Conservation (phyloP, 305 asterid genomes). For the Rubia peregrina region DNA sequence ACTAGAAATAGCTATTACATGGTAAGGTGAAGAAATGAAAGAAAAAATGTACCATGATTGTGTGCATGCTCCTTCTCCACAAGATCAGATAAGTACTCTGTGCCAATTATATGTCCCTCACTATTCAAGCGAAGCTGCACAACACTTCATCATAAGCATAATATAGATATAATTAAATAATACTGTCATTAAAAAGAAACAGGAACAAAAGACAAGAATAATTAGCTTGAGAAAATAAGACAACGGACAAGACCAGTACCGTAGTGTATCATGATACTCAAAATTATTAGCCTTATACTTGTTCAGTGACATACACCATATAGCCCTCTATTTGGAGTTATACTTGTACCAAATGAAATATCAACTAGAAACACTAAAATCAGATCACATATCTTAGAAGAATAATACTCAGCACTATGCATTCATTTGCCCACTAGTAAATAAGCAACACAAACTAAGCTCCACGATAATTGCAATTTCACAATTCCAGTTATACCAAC, state of each 20-base stretch:
- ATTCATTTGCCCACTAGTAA: not conserved
- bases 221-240: not conserved
- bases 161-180: slow-evolving; percentile 5
- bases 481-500: not conserved
- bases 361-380: not conserved
- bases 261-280: not conserved
- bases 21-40: not conserved
- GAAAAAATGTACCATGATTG: slow-evolving; percentile 63
- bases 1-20: not conserved
- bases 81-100: slow-evolving; percentile 89
- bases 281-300: not conserved
- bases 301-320: not conserved
- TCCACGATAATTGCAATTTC: not conserved
- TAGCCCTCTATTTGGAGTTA: not conserved
- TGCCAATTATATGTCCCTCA: slow-evolving; percentile 72
- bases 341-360: not conserved
- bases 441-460: not conserved
- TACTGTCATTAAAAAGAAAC: not conserved
- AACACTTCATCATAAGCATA: slow-evolving; percentile 28
- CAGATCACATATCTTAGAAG: not conserved
- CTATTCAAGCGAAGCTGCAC: slow-evolving; percentile 83
- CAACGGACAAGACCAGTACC: not conserved
- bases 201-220: not conserved
- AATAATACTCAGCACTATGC: not conserved
- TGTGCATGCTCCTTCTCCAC: slow-evolving; percentile 87